Conservation (phyloP, 2,329 filamentous ascomycete species). For the Phialocephala sp. region DNA sequence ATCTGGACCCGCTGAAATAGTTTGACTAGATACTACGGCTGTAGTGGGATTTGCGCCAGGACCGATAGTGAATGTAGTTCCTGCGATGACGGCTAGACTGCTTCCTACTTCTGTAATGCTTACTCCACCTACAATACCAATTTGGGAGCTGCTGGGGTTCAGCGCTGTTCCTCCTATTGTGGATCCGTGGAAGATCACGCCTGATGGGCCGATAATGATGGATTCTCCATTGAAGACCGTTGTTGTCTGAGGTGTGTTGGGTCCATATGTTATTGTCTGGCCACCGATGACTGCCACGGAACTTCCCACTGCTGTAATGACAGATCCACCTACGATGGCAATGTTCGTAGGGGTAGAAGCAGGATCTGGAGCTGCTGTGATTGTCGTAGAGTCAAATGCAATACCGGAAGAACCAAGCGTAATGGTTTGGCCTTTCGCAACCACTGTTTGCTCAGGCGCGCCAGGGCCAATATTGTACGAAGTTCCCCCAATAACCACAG, state of each 20-base stretch:
- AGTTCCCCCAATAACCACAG: slow-evolving; percentile 30
- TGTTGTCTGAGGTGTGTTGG: slow-evolving; percentile 30
- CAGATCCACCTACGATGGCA: slow-evolving; percentile 32
- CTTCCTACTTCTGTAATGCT: slow-evolving; percentile 38
- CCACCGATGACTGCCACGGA: slow-evolving; percentile 32
- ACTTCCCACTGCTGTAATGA: slow-evolving; percentile 34
- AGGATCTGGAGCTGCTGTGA: slow-evolving; percentile 24
- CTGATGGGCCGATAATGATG: slow-evolving; percentile 35
- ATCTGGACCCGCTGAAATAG: slow-evolving; percentile 55
- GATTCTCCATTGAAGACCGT: slow-evolving; percentile 34
- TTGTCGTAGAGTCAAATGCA: slow-evolving; percentile 33
- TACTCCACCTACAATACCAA: slow-evolving; percentile 38
- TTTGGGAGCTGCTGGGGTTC: slow-evolving; percentile 31
- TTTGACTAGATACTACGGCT: slow-evolving; percentile 55
- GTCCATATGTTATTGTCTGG: slow-evolving; percentile 31
- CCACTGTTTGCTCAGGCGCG: slow-evolving; percentile 31
- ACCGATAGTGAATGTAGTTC: slow-evolving; percentile 58
- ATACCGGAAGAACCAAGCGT: slow-evolving; percentile 35
- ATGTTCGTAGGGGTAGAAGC: slow-evolving; percentile 32
- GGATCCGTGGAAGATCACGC: slow-evolving; percentile 31
- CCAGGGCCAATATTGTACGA: slow-evolving; percentile 35
- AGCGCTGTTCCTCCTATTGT: slow-evolving; percentile 31
- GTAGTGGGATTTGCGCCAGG: slow-evolving; percentile 50
- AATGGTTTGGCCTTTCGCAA: slow-evolving; percentile 33
- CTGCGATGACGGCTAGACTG: slow-evolving; percentile 52